Conservation (phyloP, 2,329 filamentous ascomycete genomes). For the Fusarium luffae region DNA sequence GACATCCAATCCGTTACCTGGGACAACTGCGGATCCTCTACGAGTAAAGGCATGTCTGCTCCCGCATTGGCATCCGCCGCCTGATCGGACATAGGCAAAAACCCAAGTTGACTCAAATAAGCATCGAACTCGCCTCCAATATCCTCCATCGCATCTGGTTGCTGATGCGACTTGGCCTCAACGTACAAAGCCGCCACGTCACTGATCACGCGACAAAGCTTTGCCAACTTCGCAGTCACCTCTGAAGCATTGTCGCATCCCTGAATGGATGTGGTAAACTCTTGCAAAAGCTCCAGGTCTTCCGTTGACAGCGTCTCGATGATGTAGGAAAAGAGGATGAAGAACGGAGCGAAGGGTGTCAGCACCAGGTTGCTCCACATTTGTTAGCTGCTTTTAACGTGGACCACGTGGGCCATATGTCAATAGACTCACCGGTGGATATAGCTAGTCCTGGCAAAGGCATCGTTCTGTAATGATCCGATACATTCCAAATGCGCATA, state of each 20-base stretch:
- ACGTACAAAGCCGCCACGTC: slow-evolving; percentile 71
- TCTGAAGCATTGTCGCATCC: slow-evolving; percentile 64
- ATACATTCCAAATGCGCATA: slow-evolving; percentile 59
- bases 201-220: slow-evolving; percentile 70
- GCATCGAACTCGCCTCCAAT: slow-evolving; percentile 71
- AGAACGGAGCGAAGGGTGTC: slow-evolving; percentile 69
- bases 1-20: slow-evolving; percentile 74
- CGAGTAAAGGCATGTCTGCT: slow-evolving; percentile 12
- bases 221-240: slow-evolving; percentile 68
- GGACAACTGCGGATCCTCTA: slow-evolving; percentile 48
- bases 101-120: slow-evolving; percentile 72
- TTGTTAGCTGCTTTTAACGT: slow-evolving; percentile 6
- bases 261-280: slow-evolving; percentile 68
- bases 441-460: slow-evolving; percentile 58
- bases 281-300: slow-evolving; percentile 65
- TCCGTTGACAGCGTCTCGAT: slow-evolving; percentile 63
- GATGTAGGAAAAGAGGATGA: slow-evolving; percentile 68
- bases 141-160: slow-evolving; percentile 60
- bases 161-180: slow-evolving; percentile 68
- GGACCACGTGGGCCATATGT: not conserved
- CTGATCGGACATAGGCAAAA: slow-evolving; percentile 61
- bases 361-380: slow-evolving; percentile 61
- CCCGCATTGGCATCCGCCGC: slow-evolving; percentile 31
- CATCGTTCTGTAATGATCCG: slow-evolving; percentile 53
- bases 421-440: slow-evolving; percentile 60